These are phyloP conservation scores for Pisolithus thermaeus DNA, from an alignment of 1,284 basidiomycete species.

Conservation along the genomic window DNA sequence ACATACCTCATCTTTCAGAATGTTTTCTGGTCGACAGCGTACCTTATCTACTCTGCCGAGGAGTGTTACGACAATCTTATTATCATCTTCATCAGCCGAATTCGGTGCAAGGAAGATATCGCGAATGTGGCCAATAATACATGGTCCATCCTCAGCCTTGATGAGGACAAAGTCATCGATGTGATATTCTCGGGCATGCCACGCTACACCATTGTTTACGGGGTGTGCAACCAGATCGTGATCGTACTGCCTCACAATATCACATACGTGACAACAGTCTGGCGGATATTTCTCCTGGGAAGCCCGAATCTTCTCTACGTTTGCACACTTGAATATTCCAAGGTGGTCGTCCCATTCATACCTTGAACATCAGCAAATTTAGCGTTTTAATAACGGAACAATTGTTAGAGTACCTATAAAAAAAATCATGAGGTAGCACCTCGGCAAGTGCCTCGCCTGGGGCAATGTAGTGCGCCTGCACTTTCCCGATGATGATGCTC, in stretches of 20 bases:
- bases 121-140: conserved; percentile 34
- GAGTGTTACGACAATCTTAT: conserved; percentile 21
- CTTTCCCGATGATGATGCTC: conserved; percentile 38
- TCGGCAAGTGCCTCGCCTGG: conserved; percentile 11
- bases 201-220: conserved; percentile 36
- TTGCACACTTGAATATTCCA: conserved; percentile 12
- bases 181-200: conserved; percentile 43
- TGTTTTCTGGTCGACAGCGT: conserved; percentile 19
- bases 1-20: conserved; percentile 37
- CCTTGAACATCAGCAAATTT: conserved; percentile 8
- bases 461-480: conserved; percentile 34
- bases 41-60: conserved; percentile 33
- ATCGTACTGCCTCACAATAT: conserved; percentile 25
- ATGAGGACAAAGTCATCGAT: conserved; percentile 51
- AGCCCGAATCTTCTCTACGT: conserved; percentile 20
- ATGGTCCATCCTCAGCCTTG: conserved; percentile 31
- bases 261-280: conserved; percentile 49
- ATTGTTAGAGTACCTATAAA: conserved; percentile 44
- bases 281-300: conserved; percentile 26
- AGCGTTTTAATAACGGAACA: not conserved
- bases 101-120: conserved; percentile 8
- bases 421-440: conserved; percentile 41
- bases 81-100: not conserved
- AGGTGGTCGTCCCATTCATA: conserved; percentile 20
- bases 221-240: conserved; percentile 20